A percentile compares a stretch with the other conserved stretches of the same genome.
Conservation (phyloP, 2,329 filamentous ascomycete genomes). For the Venturia aucupariae region DNA sequence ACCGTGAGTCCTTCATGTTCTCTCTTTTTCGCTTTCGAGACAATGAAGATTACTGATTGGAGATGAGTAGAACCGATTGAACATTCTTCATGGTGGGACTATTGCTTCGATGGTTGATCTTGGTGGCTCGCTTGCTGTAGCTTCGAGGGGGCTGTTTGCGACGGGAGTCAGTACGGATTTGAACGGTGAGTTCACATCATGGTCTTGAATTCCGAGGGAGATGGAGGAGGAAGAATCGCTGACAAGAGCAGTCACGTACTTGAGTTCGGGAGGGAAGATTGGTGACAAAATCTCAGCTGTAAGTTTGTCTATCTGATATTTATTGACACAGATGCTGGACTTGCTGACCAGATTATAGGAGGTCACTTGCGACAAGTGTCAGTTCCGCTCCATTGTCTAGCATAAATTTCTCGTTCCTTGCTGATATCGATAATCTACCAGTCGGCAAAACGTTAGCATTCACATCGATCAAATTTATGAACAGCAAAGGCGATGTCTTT, state of each 20-base stretch:
- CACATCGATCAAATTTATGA: slow-evolving; percentile 53
- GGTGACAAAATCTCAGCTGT: slow-evolving; percentile 50
- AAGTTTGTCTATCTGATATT: slow-evolving; percentile 19
- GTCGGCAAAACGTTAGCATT: slow-evolving; percentile 58
- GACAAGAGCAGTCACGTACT: slow-evolving; percentile 46
- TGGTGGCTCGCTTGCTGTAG: slow-evolving; percentile 56
- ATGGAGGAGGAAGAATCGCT: neutral
- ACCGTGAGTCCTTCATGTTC: slow-evolving; percentile 42
- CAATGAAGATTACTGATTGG: too few relatives aligned
- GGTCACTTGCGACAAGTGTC: slow-evolving; percentile 57
- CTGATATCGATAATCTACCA: slow-evolving; percentile 24
- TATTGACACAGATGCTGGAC: slow-evolving; percentile 18
- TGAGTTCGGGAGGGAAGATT: slow-evolving; percentile 53
- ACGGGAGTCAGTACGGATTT: slow-evolving; percentile 60
- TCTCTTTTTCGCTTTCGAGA: too few relatives aligned
- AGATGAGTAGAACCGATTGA: slow-evolving; percentile 56
- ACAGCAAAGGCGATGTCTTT: slow-evolving; percentile 49
- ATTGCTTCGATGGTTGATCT: slow-evolving; percentile 68
- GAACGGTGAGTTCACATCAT: slow-evolving; percentile 35
- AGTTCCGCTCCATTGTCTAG: slow-evolving; percentile 16
- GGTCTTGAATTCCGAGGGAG: slow-evolving; percentile 1
- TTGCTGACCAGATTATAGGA: slow-evolving; percentile 30
- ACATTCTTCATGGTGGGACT: slow-evolving; percentile 69
- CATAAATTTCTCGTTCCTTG: too few relatives aligned
- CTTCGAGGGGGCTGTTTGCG: slow-evolving; percentile 54